phyloP scores from a whole-genome alignment of 1,139 yeast species.

The Geotrichum histeridarum region DNA sequence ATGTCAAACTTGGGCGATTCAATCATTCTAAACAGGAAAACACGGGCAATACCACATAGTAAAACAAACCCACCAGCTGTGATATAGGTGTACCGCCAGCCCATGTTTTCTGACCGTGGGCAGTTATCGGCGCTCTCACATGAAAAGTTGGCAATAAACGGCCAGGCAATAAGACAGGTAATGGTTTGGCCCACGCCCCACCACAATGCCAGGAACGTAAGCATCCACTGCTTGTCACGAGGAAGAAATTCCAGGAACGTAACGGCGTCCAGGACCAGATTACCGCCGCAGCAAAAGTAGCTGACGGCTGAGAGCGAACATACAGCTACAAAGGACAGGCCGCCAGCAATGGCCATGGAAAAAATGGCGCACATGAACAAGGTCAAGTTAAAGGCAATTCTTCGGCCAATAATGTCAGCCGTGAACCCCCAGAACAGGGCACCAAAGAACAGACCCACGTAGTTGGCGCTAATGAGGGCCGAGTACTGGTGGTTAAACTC shows the following conservation, averaged over 20 bases:
- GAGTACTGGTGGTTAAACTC: slow-evolving; percentile 27
- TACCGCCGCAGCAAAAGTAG: slow-evolving; percentile 47
- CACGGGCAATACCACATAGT: slow-evolving; percentile 45
- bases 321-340: slow-evolving; percentile 44
- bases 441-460: slow-evolving; percentile 51
- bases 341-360: slow-evolving; percentile 52
- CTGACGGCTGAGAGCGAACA: slow-evolving; percentile 44
- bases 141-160: slow-evolving; percentile 47
- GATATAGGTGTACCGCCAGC: slow-evolving; percentile 58
- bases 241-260: slow-evolving; percentile 58
- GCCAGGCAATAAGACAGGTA: slow-evolving; percentile 52
- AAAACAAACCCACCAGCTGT: slow-evolving; percentile 51
- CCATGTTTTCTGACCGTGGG: slow-evolving; percentile 47
- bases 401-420: slow-evolving; percentile 45
- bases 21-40: slow-evolving; percentile 45
- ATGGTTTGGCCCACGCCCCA: slow-evolving; percentile 63
- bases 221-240: slow-evolving; percentile 47
- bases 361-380: slow-evolving; percentile 49
- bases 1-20: slow-evolving; percentile 58
- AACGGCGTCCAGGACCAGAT: slow-evolving; percentile 56
- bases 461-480: slow-evolving; percentile 42
- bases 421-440: slow-evolving; percentile 54
- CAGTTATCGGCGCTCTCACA: slow-evolving; percentile 44
- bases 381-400: slow-evolving; percentile 50
- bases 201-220: slow-evolving; percentile 53